phyloP scores from a whole-genome alignment of 2,329 filamentous ascomycete species.

The Ophiostoma montium region DNA sequence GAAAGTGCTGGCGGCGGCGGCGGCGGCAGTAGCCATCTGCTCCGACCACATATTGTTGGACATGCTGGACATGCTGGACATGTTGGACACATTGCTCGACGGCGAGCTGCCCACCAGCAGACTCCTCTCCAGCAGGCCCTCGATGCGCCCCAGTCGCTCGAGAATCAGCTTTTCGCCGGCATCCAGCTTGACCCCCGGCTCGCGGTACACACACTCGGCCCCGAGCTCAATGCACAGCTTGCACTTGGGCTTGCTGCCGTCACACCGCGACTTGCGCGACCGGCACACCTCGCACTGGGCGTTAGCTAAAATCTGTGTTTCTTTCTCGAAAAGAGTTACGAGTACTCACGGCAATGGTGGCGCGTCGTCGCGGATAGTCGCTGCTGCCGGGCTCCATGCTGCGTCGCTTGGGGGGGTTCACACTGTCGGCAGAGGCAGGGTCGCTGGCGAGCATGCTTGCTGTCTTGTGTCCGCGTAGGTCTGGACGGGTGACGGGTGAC shows the following conservation, averaged over 20 bases:
- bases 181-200: constrained; percentile 76
- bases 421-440: constrained; percentile 37
- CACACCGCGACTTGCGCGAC: constrained; percentile 65
- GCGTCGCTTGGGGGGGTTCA: constrained; percentile 46
- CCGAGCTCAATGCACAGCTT: constrained; percentile 71
- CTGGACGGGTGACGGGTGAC: no score
- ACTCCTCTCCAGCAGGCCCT: constrained; percentile 61
- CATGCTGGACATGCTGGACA: no score
- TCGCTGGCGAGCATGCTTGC: no score
- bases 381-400: constrained; percentile 43
- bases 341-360: constrained; percentile 48
- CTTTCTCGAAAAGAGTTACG: no score
- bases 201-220: constrained; percentile 71
- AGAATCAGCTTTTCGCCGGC: constrained; percentile 77
- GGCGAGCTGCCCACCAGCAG: constrained; percentile 46
- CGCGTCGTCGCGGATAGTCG: constrained; percentile 49
- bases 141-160: constrained; percentile 63
- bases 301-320: no score
- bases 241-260: constrained; percentile 69
- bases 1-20: constrained; percentile 30
- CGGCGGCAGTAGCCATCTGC: constrained; percentile 15
- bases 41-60: constrained; percentile 46
- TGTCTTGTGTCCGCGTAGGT: no score
- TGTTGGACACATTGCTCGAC: no score
- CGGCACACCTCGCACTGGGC: constrained; percentile 65